phyloP scores from a whole-genome alignment of 805 yeast genomes.

The Vanderwaltozyma verrucispora region DNA sequence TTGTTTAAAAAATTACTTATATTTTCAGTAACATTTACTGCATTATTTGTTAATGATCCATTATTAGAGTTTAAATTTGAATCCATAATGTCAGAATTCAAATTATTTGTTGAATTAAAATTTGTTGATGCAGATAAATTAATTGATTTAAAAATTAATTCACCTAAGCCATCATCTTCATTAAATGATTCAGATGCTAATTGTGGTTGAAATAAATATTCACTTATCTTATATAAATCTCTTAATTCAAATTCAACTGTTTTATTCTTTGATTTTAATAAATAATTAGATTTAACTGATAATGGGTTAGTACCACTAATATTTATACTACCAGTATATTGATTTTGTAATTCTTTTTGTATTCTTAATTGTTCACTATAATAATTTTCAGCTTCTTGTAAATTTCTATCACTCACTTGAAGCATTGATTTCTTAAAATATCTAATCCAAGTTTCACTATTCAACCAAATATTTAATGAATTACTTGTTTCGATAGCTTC shows the following conservation, averaged over 20 bases:
- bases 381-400: slow-evolving; percentile 16
- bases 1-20: slow-evolving; percentile 34
- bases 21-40: slow-evolving; percentile 13
- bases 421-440: slow-evolving; percentile 24
- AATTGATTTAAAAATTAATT: slow-evolving; percentile 18
- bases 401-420: slow-evolving; percentile 21
- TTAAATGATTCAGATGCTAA: slow-evolving; percentile 11
- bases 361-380: slow-evolving; percentile 18
- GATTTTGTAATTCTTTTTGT: slow-evolving; percentile 14
- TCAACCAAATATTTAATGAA: slow-evolving; percentile 17
- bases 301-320: slow-evolving; percentile 12
- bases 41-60: background rate
- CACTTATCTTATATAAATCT: slow-evolving; percentile 20
- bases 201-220: slow-evolving; percentile 23
- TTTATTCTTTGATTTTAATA: slow-evolving; percentile 8
- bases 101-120: background rate
- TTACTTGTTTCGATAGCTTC: background rate
- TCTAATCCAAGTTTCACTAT: slow-evolving; percentile 23
- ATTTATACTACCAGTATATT: slow-evolving; percentile 2
- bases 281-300: slow-evolving; percentile 13
- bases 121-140: background rate
- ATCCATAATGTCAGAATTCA: background rate
- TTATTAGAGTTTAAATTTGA: background rate
- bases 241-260: slow-evolving; percentile 17
- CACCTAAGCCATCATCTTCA: slow-evolving; percentile 20